A percentile compares a stretch with the other conserved stretches of the same genome.
These are phyloP conservation scores for Datura wrightii DNA, from an alignment of 257 asterid species.

Conservation along the genomic window DNA sequence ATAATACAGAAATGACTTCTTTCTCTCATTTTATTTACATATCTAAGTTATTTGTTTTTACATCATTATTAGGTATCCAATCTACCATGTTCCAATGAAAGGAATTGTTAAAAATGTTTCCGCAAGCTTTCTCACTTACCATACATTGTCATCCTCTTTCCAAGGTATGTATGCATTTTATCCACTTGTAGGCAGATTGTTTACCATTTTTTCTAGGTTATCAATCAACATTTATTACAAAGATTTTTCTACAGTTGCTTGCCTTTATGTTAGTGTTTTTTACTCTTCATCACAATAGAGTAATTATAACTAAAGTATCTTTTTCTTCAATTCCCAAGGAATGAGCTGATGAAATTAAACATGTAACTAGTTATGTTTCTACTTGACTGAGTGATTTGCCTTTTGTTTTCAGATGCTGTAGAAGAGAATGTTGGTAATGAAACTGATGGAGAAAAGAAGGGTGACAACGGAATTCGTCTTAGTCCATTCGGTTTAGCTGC, in stretches of 20 bases:
- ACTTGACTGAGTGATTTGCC: not conserved
- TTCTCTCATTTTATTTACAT: not conserved
- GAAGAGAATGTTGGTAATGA: not conserved
- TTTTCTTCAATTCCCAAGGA: not conserved
- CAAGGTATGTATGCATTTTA: conserved; percentile 55
- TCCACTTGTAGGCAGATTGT: not conserved
- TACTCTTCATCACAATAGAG: not conserved
- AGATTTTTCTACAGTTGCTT: not conserved
- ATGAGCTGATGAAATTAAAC: not conserved
- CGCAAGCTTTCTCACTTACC: conserved; percentile 80
- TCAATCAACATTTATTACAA: not conserved
- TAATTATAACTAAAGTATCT: not conserved
- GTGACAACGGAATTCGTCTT: conserved; percentile 46
- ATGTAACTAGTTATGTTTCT: not conserved
- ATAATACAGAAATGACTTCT: not conserved
- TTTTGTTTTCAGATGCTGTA: not conserved
- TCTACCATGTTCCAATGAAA: conserved; percentile 76
- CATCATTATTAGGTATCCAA: conserved; percentile 63
- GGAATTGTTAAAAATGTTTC: conserved; percentile 62
- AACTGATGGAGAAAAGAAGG: conserved; percentile 37
- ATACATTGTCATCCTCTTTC: conserved; percentile 78
- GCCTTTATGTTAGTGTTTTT: not conserved
- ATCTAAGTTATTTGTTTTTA: not conserved
- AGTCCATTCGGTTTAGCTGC: conserved; percentile 86
- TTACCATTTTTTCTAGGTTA: not conserved